Base-by-base conservation (phyloP, 768 basidiomycete genomes). In the Suillus americanus region DNA sequence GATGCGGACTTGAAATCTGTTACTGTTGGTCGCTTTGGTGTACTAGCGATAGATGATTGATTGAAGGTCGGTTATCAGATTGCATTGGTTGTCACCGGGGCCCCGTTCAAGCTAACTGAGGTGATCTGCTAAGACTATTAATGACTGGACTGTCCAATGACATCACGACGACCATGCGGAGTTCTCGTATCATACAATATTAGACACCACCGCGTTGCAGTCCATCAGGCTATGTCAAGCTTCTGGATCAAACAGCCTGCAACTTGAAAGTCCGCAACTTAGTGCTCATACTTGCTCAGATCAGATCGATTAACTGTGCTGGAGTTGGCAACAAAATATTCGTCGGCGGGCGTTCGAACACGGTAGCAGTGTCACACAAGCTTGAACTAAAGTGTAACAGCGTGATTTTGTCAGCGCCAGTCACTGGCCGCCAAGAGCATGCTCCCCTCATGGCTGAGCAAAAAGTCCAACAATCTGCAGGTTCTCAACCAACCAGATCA, bases 401-500 rank as follows among this genome's bases (percentile, higher is more conserved):
- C 9, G 25, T 30, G 16, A 10, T 51, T 51, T 51, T 51, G 25
- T 51, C 50, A 51, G 50, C 25, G 14, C 9, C 28, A 51, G 28
- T 33, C n/a, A n/a, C n/a, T n/a, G 30, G 30, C 51, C 7, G 25
- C 25, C 51, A 54, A 54, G 51, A 38, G 45, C 33, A 75, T 76
- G 75, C 69, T 73, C 64, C 67, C 63, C 57, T 70, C 72, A 60
- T 78, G 75, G 77, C 66, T 74, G n/a, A 48, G 72, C 60, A 77
- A 68, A 67, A 67, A 67, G 64, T 77, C 74, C 12, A 71, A 51
- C 62, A 63, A 62, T 16, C 65, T 54, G 35, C 67, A 62, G 60
- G 33, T 16, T 37, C 12, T 6, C 28, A n/a, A 37, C 57, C 65
- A 35, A 62, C 33, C 63, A 40, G 33, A 40, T 68, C 60, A 30